Evolutionary conservation across 352 stramenopile genomes (phyloP), one percentile per base, ranked within the genome.

Genomic region (Globisporangium cystogenes): DNA sequence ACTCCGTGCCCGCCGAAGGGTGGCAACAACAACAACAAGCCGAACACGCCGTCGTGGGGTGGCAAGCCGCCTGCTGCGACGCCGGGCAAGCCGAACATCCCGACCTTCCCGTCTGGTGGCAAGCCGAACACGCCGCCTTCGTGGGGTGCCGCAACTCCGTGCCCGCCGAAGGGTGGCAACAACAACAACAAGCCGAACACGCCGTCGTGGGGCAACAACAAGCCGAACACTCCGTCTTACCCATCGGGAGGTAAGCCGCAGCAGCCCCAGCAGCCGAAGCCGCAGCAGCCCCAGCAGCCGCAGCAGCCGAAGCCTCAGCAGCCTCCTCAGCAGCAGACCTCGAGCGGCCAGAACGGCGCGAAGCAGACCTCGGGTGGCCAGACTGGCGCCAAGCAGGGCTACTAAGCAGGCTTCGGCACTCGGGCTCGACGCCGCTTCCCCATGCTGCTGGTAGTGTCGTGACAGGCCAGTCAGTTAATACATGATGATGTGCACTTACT

Each of bases 401-500:
- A 55, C 49, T 55, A 40, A 55, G 29, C 26, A 21, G 24, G 43
- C 23, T 21, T 16, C 5, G 10, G 18, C 37, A 41, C 39, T 44
- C 33, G 14, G 33, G 0, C 4, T 37, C 33, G 33, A 5, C 12
- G 33, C 11, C 18, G 33, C 12, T 37, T 37, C 11, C 18, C 12
- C 33, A 15, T 12, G 1, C 39, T 44, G 18, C 24, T 37, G 23
- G 18, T 37, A 47, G 39, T 20, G 49, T 48, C 39, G 24, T 44
- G 39, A 3, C 11, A 4, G 14, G 7, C 7, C 7, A 24, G 8
- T n/a, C 11, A 31, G 26, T 21, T 4, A 55, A 41, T 48, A 41
- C 49, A 55, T 55, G 37, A 55, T 55, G 37, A 11, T 44, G 33
- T 53, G 35, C 33, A 53, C 39, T 24, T 24, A n/a, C n/a, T n/a